Percentiles rank a stretch among this genome's conserved stretches.
These are phyloP conservation scores for Vitis hybrid DNA, from an alignment of 177 flowering plant genomes.

Conservation along the genomic window DNA sequence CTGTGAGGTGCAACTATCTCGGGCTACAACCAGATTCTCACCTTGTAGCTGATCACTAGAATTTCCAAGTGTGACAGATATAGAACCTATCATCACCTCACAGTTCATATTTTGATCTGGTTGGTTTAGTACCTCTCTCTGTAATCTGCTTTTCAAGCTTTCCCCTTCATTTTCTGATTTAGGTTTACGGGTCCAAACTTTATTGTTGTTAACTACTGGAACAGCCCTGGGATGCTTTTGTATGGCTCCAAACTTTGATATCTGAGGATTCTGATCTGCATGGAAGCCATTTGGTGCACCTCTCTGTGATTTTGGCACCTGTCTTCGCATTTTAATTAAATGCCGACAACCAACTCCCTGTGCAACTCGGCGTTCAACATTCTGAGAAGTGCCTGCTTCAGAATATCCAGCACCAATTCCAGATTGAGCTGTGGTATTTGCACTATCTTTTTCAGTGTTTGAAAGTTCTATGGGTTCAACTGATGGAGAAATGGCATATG, in stretches of 20 bases:
- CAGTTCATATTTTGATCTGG: constrained; percentile 28
- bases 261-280: constrained; percentile 32
- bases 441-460: constrained; percentile 24
- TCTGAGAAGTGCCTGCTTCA: constrained; percentile 24
- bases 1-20: constrained; percentile 28
- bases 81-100: constrained; percentile 82
- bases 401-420: constrained; percentile 21
- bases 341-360: constrained; percentile 30
- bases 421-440: constrained; percentile 22
- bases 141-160: constrained; percentile 18
- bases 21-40: constrained; percentile 11
- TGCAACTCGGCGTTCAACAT: constrained; percentile 26
- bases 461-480: constrained; percentile 22
- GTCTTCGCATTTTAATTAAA: constrained; percentile 28
- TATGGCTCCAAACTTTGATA: constrained; percentile 31
- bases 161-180: constrained; percentile 36
- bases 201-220: constrained; percentile 31
- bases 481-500: constrained; percentile 13
- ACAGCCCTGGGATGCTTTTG: constrained; percentile 39
- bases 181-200: constrained; percentile 72
- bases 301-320: constrained; percentile 36
- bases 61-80: constrained; percentile 53
- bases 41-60: constrained; percentile 16
- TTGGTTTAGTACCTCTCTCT: constrained; percentile 22
- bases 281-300: constrained; percentile 42